Conservation (phyloP, 2,329 filamentous ascomycete species). For the Blastomyces silverae region DNA sequence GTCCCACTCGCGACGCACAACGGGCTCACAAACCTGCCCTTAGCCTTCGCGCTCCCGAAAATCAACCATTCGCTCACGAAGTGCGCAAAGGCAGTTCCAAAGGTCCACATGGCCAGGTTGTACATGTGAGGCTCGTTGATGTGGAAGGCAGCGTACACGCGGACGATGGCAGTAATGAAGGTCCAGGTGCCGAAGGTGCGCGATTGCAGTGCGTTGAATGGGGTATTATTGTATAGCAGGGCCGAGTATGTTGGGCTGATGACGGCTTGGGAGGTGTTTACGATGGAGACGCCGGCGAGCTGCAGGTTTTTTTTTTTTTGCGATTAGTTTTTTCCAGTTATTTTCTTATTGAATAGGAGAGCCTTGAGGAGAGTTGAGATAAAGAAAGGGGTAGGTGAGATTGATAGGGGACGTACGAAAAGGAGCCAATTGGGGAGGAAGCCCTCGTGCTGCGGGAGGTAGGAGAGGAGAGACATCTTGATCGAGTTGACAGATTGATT, state of each 20-base stretch:
- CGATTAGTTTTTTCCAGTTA: not conserved
- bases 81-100: constrained; percentile 67
- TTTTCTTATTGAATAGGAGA: constrained; percentile 16
- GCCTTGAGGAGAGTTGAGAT: not conserved
- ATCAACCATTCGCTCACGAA: constrained; percentile 75
- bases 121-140: constrained; percentile 66
- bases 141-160: constrained; percentile 78
- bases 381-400: not conserved
- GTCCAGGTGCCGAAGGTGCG: constrained; percentile 88
- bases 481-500: not conserved
- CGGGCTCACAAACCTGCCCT: constrained; percentile 53
- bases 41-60: constrained; percentile 66
- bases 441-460: constrained; percentile 41
- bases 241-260: constrained; percentile 70
- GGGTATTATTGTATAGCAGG: constrained; percentile 65
- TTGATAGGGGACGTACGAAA: constrained; percentile 44
- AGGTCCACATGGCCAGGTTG: constrained; percentile 74
- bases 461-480: constrained; percentile 18
- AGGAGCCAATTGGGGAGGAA: constrained; percentile 60
- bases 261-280: constrained; percentile 82
- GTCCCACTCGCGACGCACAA: constrained; percentile 51
- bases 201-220: constrained; percentile 62
- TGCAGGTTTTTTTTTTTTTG: constrained; percentile 33
- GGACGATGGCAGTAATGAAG: constrained; percentile 65
- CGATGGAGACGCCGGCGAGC: constrained; percentile 75